These are phyloP conservation scores for Pholiota molesta DNA, from an alignment of 768 basidiomycete species.

Conservation along the genomic window DNA sequence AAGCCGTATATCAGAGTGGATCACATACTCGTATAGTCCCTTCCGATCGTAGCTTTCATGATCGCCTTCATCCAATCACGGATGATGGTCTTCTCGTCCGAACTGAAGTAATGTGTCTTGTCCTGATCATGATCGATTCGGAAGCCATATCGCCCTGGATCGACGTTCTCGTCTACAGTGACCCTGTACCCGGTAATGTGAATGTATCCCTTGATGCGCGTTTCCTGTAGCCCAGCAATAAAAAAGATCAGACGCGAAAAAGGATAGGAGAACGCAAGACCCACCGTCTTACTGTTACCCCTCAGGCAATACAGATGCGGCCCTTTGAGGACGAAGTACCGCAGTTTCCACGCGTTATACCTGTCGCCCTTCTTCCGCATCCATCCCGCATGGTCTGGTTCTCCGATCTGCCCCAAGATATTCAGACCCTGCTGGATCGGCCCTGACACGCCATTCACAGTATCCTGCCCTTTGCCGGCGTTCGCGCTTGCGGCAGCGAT, in stretches of 20 bases:
- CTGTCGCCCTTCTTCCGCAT: conserved; percentile 95
- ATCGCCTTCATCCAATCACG: conserved; percentile 99
- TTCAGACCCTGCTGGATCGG: conserved; percentile 63
- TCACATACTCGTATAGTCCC: conserved; percentile 86
- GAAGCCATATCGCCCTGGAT: conserved; percentile 95
- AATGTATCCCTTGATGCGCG: conserved; percentile 95
- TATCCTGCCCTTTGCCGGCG: conserved; percentile 15
- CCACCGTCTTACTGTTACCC: conserved; percentile 64
- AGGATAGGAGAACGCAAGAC: conserved; percentile 27
- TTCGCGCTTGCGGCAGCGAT: conserved; percentile 10
- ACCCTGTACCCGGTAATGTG: conserved; percentile 92
- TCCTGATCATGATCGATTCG: conserved; percentile 87
- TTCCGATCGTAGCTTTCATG: conserved; percentile 96
- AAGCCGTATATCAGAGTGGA: background rate
- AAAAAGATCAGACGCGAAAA: background rate
- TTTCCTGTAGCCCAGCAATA: conserved; percentile 58
- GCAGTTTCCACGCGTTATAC: conserved; percentile 90
- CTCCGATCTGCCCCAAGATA: conserved; percentile 89
- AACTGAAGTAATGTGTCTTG: conserved; percentile 90
- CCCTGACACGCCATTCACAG: conserved; percentile 25
- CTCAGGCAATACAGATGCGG: conserved; percentile 87
- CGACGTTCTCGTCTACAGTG: conserved; percentile 87
- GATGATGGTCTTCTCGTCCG: conserved; percentile 80
- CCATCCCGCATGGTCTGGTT: conserved; percentile 89
- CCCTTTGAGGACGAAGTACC: conserved; percentile 94